phyloP scores from a whole-genome alignment of 495 filamentous ascomycete species.

The Physcia stellaris region DNA sequence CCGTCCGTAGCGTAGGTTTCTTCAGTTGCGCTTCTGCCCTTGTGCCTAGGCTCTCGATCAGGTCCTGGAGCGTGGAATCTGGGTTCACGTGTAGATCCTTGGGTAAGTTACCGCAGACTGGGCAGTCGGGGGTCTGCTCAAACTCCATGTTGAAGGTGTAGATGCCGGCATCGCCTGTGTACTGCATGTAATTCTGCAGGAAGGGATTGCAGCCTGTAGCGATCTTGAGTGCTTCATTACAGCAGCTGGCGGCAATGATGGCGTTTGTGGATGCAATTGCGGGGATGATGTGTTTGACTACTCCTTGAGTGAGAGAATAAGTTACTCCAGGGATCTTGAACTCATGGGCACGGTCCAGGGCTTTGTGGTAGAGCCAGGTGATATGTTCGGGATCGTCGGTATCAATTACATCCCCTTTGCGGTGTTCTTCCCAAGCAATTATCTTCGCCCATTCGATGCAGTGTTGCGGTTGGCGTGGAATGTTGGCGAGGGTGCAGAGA shows the following conservation, averaged over 20 bases:
- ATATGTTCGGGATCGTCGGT: conserved; percentile 96
- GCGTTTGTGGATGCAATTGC: conserved; percentile 97
- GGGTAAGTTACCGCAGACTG: conserved; percentile 78
- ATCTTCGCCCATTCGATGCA: conserved; percentile 99
- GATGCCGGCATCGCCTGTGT: conserved; percentile 83
- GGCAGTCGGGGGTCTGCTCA: conserved; percentile 82
- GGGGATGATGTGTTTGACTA: conserved; percentile 99
- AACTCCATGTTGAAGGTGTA: conserved; percentile 97
- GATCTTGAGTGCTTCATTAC: conserved; percentile 95
- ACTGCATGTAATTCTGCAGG: conserved; percentile 98
- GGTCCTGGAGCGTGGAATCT: conserved; percentile 62
- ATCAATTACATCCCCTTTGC: conserved; percentile 55
- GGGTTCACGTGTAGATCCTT: conserved; percentile 58
- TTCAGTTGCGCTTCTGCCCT: conserved; percentile 77
- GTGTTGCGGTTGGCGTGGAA: conserved; percentile 93
- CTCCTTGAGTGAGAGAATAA: conserved; percentile 92
- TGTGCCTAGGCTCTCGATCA: conserved; percentile 73
- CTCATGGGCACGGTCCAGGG: conserved; percentile 63
- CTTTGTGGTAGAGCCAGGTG: conserved; percentile 87
- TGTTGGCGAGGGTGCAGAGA: conserved; percentile 90
- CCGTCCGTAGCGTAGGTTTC: conserved; percentile 76
- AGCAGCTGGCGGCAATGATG: conserved; percentile 87
- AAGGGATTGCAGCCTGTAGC: conserved; percentile 66
- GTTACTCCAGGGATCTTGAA: conserved; percentile 91
- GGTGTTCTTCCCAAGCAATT: conserved; percentile 54